Evolutionary conservation across 148 eudicot species (phyloP).

Genomic region (Fagopyrum esculentum): DNA sequence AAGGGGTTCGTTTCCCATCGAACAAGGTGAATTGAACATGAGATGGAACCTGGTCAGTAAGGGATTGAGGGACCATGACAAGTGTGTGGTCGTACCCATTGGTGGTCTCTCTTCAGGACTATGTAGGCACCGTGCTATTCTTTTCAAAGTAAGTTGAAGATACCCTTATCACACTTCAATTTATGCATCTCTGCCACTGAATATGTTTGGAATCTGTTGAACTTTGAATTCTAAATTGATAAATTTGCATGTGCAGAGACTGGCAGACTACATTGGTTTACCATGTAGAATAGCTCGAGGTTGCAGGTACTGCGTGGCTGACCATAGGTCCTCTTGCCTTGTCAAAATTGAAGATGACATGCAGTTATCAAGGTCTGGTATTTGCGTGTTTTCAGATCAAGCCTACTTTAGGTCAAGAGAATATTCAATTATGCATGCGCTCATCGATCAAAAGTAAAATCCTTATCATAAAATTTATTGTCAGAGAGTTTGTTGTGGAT

Average conservation of each 20-base stretch:
- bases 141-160: constrained; percentile 60
- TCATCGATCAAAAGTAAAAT: neutral
- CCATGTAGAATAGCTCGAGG: constrained; percentile 99
- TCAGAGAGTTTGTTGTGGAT: constrained; percentile 95
- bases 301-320: constrained; percentile 76
- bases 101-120: constrained; percentile 81
- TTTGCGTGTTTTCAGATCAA: neutral
- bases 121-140: constrained; percentile 90
- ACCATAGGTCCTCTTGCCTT: constrained; percentile 84
- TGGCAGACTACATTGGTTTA: constrained; percentile 86
- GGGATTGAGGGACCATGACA: constrained; percentile 53
- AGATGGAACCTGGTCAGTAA: constrained; percentile 61
- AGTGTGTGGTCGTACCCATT: constrained; percentile 73
- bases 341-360: constrained; percentile 72
- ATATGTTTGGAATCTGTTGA: neutral
- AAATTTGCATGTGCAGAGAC: constrained; percentile 38
- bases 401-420: neutral
- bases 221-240: neutral
- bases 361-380: constrained; percentile 50
- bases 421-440: neutral
- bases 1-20: constrained; percentile 80
- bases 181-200: neutral
- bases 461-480: neutral
- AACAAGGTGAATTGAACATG: constrained; percentile 70
- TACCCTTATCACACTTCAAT: neutral